Base-by-base conservation (phyloP, 371 early-diverging fungal genomes). In the Nematocida sp. region DNA sequence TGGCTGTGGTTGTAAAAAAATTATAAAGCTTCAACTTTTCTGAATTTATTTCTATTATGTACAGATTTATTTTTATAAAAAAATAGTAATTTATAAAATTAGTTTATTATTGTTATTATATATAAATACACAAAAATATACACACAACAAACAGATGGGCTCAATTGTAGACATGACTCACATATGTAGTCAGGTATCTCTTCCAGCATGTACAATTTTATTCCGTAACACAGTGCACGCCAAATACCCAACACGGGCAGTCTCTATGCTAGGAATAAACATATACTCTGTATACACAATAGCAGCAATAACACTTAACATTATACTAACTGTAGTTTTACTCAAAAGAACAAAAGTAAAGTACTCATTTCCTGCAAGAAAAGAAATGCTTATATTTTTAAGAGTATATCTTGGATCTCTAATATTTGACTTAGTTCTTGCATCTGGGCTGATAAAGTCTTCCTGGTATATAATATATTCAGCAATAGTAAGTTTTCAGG, bases 301-400 rank as follows among this genome's bases (percentile, higher is more conserved):
- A 5, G 20, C 71, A 15, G 20, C 52, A n/a, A 25, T 78, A 42
- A n/a, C 39, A 25, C n/a, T 78, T 18, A 44, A 25, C 20, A 20
- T 66, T 40, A 13, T 23, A 11, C 40, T 78, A 4, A 70, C 54
- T 45, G 13, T 52, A 2, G n/a, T 71, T 11, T 61, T 78, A 13
- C 44, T 78, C 15, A 70, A 67, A 5, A 40, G 80, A 57, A 78
- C 80, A 45, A 11, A 47, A n/a, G 44, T n/a, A 42, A 67, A 44
- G 45, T 78, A 78, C 80, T 78, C 80, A 6, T 78, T 70, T 60
- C 80, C 80, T 7, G 80, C 80, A 5, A 50, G 80, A 33, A 67
- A 70, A 44, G 80, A 78, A 57, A 78, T 70, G 55, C 67, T 78
- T 56, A n/a, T 78, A 15, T 78, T 78, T 52, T 71, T 78, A 9